Conservation (phyloP, 441 rosid genomes). For the Omphalea diandra region DNA sequence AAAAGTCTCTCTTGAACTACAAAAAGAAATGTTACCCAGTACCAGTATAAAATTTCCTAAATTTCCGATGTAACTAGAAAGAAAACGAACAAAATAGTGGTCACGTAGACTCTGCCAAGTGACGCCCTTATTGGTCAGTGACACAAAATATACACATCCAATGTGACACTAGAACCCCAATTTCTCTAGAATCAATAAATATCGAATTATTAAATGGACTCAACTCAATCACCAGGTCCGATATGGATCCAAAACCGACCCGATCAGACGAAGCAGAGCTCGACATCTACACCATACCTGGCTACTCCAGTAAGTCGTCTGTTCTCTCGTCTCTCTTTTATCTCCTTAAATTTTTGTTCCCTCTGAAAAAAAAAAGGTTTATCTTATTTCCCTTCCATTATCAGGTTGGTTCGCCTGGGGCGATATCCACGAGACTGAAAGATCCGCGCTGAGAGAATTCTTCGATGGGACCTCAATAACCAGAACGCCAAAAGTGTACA, state of each 20-base stretch:
- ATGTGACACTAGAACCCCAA: neutral
- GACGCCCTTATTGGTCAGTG: neutral
- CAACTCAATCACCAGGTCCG: conserved; percentile 10
- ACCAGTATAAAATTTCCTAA: no score
- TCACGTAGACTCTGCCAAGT: neutral
- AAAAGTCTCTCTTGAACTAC: no score
- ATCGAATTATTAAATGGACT: neutral
- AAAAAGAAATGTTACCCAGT: no score
- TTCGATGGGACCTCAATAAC: conserved; percentile 85
- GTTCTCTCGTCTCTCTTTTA: conserved; percentile 11
- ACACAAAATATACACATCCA: neutral
- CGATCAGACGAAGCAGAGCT: conserved; percentile 57
- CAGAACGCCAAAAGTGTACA: conserved; percentile 86
- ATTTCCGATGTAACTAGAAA: no score
- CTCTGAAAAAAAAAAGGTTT: neutral
- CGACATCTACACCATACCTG: conserved; percentile 86
- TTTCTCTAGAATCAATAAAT: neutral
- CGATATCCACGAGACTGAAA: conserved; percentile 49
- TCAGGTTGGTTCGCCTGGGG: conserved; percentile 2
- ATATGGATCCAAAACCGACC: conserved; percentile 41
- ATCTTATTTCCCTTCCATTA: neutral
- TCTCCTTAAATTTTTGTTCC: no score
- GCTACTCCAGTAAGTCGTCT: conserved; percentile 78
- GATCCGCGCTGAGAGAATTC: conserved; percentile 65
- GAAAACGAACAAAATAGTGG: no score